Base-by-base conservation (phyloP, 2,329 filamentous ascomycete species). In the Ceratocystis variospora region DNA sequence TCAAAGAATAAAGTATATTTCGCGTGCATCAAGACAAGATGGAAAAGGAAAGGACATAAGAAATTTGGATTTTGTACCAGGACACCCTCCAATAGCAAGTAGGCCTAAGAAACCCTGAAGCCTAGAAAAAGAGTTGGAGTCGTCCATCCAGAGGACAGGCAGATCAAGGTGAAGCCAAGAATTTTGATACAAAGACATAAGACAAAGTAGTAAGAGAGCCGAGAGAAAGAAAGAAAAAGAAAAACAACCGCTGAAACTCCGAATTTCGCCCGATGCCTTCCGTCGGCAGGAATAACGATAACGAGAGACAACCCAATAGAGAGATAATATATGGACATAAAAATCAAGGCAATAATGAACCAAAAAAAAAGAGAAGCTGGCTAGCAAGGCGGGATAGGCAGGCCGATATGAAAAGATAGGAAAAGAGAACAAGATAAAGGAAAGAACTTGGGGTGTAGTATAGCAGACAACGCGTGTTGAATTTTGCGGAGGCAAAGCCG, bases 211-310 rank as follows among this genome's bases (percentile, higher is more conserved):
- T 48, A 19, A 66, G 45, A 48, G 19, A 48, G 44, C 31, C 31
- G 37, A 48, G 45, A 48, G 25, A 19, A 61, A 25, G 12, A 62
- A 48, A 48, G 6, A 65, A 64, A 50, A 31, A 48, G 48, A 22
- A 50, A 66, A 46, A 41, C 45, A 63, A 66, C 22, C 62, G 37
- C 46, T 53, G 41, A 48, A 64, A 64, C 61, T 45, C 61, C 28
- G 31, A 55, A 44, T 19, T 41, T 41, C 28, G 46, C 48, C 62
- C 22, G 31, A 31, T 37, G 55, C 55, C 55, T 37, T 15, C 28
- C 55, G 17, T 59, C 55, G 55, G 55, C 55, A 59, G 17, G 55
- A 59, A 53, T 53, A 63, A 28, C 44, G 15, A 63, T 6, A 62
- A 61, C n/a, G 4, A 45, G 6, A 53, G 41, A 64, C 44, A 64